Conservation (phyloP, 2,329 filamentous ascomycete species). For the Aureobasidium sp. region DNA sequence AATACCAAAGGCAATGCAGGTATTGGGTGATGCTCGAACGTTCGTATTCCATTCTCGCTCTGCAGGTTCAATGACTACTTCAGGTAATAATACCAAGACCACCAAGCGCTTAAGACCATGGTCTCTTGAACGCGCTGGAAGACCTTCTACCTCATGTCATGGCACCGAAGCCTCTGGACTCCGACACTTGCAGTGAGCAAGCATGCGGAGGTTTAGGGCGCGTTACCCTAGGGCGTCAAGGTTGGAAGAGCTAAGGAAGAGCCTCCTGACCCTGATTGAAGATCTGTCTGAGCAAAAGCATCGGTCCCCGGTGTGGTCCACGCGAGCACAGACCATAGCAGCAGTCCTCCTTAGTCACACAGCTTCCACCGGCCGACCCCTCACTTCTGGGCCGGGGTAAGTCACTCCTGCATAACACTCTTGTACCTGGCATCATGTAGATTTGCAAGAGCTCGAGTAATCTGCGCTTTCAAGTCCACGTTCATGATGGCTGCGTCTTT, state of each 20-base stretch:
- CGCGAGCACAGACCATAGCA: neutral
- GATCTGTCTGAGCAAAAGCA: neutral
- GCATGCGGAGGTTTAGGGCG: conserved; percentile 1
- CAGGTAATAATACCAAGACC: conserved; percentile 1
- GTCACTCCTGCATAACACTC: neutral
- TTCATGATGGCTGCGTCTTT: neutral
- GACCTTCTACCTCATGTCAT: neutral
- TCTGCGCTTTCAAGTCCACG: neutral
- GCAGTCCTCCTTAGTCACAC: neutral
- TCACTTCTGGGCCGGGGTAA: conserved; percentile 4
- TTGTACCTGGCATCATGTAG: conserved; percentile 9
- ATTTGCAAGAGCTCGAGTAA: neutral
- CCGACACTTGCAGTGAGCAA: neutral
- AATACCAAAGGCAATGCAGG: neutral
- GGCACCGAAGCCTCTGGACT: neutral
- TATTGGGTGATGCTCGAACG: conserved; percentile 1
- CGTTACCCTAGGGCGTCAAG: neutral
- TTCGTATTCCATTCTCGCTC: neutral
- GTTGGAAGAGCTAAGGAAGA: neutral
- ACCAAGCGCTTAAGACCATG: neutral
- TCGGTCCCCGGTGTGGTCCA: neutral
- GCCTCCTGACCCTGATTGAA: neutral
- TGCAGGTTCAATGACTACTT: neutral
- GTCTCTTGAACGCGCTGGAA: too few species aligned
- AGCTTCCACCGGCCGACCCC: neutral